Conservation (phyloP, 2,329 filamentous ascomycete species). For the Ceratocystis diversiconidia region DNA sequence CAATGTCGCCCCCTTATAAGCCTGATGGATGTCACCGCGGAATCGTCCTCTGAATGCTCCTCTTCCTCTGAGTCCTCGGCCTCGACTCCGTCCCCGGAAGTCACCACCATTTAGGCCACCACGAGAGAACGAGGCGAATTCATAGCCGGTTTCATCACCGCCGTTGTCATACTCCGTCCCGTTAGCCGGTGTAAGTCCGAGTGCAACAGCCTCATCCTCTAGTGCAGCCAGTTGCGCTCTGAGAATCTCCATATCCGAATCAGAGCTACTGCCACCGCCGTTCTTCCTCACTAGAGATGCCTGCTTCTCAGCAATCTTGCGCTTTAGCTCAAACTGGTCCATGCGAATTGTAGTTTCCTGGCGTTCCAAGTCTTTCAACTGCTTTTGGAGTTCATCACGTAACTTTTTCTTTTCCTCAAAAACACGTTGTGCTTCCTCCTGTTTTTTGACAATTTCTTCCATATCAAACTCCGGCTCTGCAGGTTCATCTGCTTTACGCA, state of each 20-base stretch:
- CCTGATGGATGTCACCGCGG: slow-evolving; percentile 34
- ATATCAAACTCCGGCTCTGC: slow-evolving; percentile 47
- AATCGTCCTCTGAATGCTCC: slow-evolving; percentile 21
- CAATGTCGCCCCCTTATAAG: slow-evolving; percentile 50
- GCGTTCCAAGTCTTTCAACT: slow-evolving; percentile 50
- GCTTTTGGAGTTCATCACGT: slow-evolving; percentile 46
- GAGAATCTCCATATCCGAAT: slow-evolving; percentile 47
- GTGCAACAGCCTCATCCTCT: slow-evolving; percentile 54
- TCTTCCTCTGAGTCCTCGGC: slow-evolving; percentile 29
- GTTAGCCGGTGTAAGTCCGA: slow-evolving; percentile 50
- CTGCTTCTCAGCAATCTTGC: slow-evolving; percentile 46
- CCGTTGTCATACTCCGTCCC: slow-evolving; percentile 28
- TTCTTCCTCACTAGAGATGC: slow-evolving; percentile 33
- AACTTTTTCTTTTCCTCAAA: slow-evolving; percentile 52
- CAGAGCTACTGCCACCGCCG: slow-evolving; percentile 22
- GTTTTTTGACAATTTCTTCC: slow-evolving; percentile 53
- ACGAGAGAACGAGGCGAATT: background rate
- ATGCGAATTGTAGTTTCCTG: slow-evolving; percentile 47
- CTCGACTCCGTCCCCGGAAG: slow-evolving; percentile 27
- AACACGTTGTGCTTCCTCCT: slow-evolving; percentile 56
- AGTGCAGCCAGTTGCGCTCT: slow-evolving; percentile 58
- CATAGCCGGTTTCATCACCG: slow-evolving; percentile 21
- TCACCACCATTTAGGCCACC: slow-evolving; percentile 6
- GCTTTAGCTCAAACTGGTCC: slow-evolving; percentile 50
- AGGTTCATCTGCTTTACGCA: slow-evolving; percentile 16